Conservation (phyloP, 441 rosid species). For the Mallotus japonicus region DNA sequence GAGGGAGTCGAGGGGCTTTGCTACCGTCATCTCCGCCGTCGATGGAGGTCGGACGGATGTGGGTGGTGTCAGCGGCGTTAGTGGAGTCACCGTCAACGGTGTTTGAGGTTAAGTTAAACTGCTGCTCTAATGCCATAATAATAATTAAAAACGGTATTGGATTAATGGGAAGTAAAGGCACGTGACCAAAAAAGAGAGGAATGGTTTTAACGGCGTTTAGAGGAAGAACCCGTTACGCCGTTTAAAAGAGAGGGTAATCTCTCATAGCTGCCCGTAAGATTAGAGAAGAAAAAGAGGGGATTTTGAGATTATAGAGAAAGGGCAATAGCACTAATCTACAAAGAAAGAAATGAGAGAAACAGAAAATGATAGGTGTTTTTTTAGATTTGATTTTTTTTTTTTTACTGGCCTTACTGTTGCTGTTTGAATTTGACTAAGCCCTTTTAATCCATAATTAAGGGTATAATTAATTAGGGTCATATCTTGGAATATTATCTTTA, state of each 20-base stretch:
- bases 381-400: neutral
- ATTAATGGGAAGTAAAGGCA: constrained; percentile 13
- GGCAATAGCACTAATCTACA: neutral
- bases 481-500: neutral
- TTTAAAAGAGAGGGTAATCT: constrained; percentile 24
- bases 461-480: constrained; percentile 12
- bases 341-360: neutral
- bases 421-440: constrained; percentile 23
- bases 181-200: constrained; percentile 34
- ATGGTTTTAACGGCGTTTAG: constrained; percentile 55
- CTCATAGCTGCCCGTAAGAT: constrained; percentile 2
- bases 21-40: constrained; percentile 60
- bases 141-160: constrained; percentile 15
- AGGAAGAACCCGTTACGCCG: constrained; percentile 52
- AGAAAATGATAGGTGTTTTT: neutral
- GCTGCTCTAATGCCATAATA: constrained; percentile 56
- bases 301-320: constrained; percentile 18
- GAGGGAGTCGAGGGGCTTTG: constrained; percentile 80
- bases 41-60: constrained; percentile 24
- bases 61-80: constrained; percentile 44
- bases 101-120: constrained; percentile 37
- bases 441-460: constrained; percentile 19
- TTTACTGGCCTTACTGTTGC: neutral
- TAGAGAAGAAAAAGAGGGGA: neutral
- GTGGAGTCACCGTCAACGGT: constrained; percentile 43